These are phyloP conservation scores for Neopestalotiopsis sp. DNA, from an alignment of 2,329 filamentous ascomycete species.

Conservation along the genomic window DNA sequence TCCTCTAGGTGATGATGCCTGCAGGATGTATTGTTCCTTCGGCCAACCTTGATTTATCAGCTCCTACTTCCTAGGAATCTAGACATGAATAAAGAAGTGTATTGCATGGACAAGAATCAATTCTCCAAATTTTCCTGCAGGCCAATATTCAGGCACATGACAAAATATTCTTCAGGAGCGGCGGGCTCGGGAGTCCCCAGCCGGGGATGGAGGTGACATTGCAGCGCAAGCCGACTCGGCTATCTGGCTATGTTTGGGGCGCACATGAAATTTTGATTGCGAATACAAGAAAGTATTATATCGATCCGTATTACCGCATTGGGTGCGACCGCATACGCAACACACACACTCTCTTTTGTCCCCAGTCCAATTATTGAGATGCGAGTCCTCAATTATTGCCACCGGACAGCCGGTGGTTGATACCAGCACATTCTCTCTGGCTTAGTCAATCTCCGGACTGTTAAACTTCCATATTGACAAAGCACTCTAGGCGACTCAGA, in stretches of 20 bases:
- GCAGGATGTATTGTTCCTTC: neutral
- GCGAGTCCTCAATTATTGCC: neutral
- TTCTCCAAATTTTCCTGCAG: neutral
- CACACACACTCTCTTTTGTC: neutral
- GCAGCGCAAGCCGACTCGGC: slow-evolving; percentile 9
- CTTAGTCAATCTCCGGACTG: neutral
- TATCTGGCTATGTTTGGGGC: slow-evolving; percentile 16
- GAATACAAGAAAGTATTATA: slow-evolving; percentile 9
- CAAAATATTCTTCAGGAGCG: neutral
- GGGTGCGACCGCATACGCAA: slow-evolving; percentile 6
- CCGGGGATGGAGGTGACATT: slow-evolving; percentile 11
- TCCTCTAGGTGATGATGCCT: neutral
- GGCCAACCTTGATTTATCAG: neutral
- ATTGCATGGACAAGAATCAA: neutral
- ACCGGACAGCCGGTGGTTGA: neutral
- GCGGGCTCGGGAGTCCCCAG: slow-evolving; percentile 3
- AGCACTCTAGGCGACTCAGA: neutral
- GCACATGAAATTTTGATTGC: slow-evolving; percentile 14
- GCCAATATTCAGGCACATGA: slow-evolving; percentile 7
- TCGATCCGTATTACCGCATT: slow-evolving; percentile 14
- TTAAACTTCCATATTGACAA: neutral
- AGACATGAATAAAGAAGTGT: neutral
- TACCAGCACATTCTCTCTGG: neutral
- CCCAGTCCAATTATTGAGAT: slow-evolving; percentile 5
- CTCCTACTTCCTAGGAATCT: neutral